These are phyloP conservation scores for Penicillium antarcticum DNA, from an alignment of 495 filamentous ascomycete genomes.

Conservation along the genomic window DNA sequence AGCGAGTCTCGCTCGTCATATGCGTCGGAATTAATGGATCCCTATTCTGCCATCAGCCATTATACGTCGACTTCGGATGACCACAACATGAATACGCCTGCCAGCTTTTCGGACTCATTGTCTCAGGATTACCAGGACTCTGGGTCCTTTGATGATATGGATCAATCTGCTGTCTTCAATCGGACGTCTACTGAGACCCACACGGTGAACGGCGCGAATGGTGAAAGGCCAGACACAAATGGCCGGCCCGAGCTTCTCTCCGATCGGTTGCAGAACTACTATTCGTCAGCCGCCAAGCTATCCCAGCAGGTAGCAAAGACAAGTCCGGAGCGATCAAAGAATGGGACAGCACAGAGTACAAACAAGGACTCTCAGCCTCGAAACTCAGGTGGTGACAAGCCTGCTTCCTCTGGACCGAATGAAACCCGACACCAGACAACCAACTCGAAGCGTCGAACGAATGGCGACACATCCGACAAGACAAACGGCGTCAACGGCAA, in stretches of 20 bases:
- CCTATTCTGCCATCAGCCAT: conserved; percentile 29
- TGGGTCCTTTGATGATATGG: conserved; percentile 39
- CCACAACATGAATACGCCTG: conserved; percentile 37
- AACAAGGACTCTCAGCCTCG: conserved; percentile 33
- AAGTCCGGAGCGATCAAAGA: conserved; percentile 29
- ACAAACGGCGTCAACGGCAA: conserved; percentile 35
- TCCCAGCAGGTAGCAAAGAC: conserved; percentile 25
- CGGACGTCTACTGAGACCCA: conserved; percentile 28
- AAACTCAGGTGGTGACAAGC: conserved; percentile 33
- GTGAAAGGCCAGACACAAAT: conserved; percentile 8
- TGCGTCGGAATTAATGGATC: conserved; percentile 28
- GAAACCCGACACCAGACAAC: conserved; percentile 22
- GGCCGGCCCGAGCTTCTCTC: conserved; percentile 34
- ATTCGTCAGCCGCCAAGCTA: conserved; percentile 36
- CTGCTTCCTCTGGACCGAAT: conserved; percentile 3
- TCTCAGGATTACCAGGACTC: conserved; percentile 40
- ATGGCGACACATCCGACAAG: conserved; percentile 37
- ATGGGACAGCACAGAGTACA: conserved; percentile 10
- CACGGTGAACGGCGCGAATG: conserved; percentile 17
- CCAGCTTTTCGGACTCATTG: conserved; percentile 41
- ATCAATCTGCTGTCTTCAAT: conserved; percentile 24
- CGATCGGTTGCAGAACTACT: conserved; percentile 36
- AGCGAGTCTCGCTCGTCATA: conserved; percentile 29
- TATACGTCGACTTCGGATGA: conserved; percentile 43
- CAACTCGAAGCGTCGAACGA: conserved; percentile 29